Conservation (phyloP, 352 stramenopile species). For the Blastocystis sp. region DNA sequence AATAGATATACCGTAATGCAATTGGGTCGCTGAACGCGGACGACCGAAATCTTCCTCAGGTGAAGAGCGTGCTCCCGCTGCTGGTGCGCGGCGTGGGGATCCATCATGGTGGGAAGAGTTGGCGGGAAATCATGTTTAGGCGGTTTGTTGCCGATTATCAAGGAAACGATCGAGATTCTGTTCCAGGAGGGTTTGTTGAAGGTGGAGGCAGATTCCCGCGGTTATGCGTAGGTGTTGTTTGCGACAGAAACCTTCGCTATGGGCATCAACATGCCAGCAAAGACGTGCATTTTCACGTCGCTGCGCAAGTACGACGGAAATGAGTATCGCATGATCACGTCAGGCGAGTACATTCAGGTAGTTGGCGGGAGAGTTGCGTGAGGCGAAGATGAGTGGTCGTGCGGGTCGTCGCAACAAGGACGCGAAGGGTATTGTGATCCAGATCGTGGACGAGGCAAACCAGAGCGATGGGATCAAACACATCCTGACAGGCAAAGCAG, state of each 20-base stretch:
- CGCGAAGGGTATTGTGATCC: slow-evolving; percentile 94
- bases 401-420: slow-evolving; percentile 96
- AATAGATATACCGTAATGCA: slow-evolving; percentile 93
- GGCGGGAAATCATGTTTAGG: neutral
- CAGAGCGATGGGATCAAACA: slow-evolving; percentile 75
- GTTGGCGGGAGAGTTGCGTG: neutral
- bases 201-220: no score
- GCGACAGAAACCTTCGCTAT: slow-evolving; percentile 96
- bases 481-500: slow-evolving; percentile 83
- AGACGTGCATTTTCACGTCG: slow-evolving; percentile 98
- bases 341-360: slow-evolving; percentile 89
- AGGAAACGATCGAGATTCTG: slow-evolving; percentile 95
- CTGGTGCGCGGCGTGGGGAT: slow-evolving; percentile 98
- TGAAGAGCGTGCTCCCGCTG: slow-evolving; percentile 92
- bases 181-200: slow-evolving; percentile 96
- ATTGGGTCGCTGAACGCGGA: slow-evolving; percentile 94
- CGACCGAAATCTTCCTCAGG: slow-evolving; percentile 95
- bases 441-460: slow-evolving; percentile 96
- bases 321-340: slow-evolving; percentile 92
- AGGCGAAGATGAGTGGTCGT: slow-evolving; percentile 89
- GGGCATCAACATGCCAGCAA: slow-evolving; percentile 99
- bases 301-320: slow-evolving; percentile 93
- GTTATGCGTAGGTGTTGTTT: no score
- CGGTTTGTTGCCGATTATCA: slow-evolving; percentile 96
- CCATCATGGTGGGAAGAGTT: slow-evolving; percentile 86